Evolutionary conservation across 2,329 filamentous ascomycete species (phyloP).

Genomic region (Penicillium sp.): DNA sequence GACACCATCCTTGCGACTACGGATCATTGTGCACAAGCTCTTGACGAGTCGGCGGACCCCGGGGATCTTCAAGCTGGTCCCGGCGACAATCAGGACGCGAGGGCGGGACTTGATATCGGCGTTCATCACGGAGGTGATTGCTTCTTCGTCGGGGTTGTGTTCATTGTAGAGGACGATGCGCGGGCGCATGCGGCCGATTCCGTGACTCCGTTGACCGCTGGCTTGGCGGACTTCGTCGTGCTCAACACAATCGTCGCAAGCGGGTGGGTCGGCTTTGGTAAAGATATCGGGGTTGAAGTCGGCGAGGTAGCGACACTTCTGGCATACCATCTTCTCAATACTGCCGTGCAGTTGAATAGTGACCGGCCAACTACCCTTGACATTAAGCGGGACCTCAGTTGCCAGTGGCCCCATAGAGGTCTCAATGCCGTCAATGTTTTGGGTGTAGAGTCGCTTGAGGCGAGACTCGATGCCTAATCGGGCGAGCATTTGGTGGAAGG

Average conservation of each 20-base stretch:
- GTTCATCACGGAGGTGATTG: conserved; percentile 85
- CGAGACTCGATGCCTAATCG: conserved; percentile 85
- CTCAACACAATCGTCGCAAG: conserved; percentile 71
- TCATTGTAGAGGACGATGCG: conserved; percentile 98
- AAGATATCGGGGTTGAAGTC: conserved; percentile 79
- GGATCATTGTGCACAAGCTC: conserved; percentile 85
- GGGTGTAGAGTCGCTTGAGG: conserved; percentile 85
- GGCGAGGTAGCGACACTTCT: conserved; percentile 78
- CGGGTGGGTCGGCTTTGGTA: conserved; percentile 76
- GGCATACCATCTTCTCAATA: conserved; percentile 93
- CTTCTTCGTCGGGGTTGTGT: conserved; percentile 92
- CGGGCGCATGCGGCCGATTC: conserved; percentile 83
- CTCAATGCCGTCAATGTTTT: conserved; percentile 96
- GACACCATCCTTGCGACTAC: conserved; percentile 72
- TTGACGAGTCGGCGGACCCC: conserved; percentile 86
- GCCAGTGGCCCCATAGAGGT: conserved; percentile 75
- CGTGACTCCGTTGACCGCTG: conserved; percentile 86
- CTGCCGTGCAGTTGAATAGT: conserved; percentile 94
- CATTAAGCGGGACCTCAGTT: conserved; percentile 76
- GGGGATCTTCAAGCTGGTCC: conserved; percentile 92
- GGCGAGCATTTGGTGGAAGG: conserved; percentile 91
- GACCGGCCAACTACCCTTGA: conserved; percentile 87
- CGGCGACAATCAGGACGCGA: conserved; percentile 90
- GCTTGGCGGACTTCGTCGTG: conserved; percentile 74
- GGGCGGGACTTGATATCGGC: conserved; percentile 82